Base-by-base conservation (phyloP, 352 stramenopile genomes). In the Phytophthora megakarya region DNA sequence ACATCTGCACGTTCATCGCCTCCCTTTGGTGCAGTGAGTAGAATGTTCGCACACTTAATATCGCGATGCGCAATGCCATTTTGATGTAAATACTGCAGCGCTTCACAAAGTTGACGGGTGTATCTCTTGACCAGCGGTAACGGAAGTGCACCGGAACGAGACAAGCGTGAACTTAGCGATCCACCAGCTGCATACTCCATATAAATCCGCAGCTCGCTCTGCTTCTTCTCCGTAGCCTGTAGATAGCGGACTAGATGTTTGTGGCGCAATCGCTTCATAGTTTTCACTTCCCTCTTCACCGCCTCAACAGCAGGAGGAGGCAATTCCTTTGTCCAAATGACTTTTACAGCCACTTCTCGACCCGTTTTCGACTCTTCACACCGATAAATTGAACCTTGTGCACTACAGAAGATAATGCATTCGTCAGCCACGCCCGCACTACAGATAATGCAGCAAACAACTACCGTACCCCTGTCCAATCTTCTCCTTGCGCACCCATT, bases 31-130 rank as follows among this genome's bases (percentile, higher is more conserved):
- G 47, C 42, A 2, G 60, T 78, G 7, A 96, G 51, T 10, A 96
- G 81, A 10, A 92, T 75, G 54, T 97, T 97, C 23, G 90, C 88
- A 47, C 90, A 91, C 65, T 96, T 95, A 61, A 95, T 85, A 58
- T 95, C 85, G 19, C 83, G 83, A 66, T 98, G 93, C 1, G 93
- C 86, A 53, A 98, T 96, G 5, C 84, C 75, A 21, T 93, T 85
- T 12, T 76, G 39, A 52, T 98, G 93, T 8, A 98, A 75, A 64
- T 96, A 96, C 38, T 83, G 61, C 28, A 98, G 63, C 21, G 84
- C 93, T 9, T 84, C 60, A 45, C 93, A 81, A 12, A 98, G 72
- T 47, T 98, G 90, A 11, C 75, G 73, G 5, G 83, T 90, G 68
- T 89, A 97, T n/a, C 78, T 56, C 33, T 84, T 76, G 15, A 79